A percentile compares a stretch with the other conserved stretches of the same genome.
phyloP scores from a whole-genome alignment of 495 filamentous ascomycete genomes.

The Chaetomidium leptoderma region DNA sequence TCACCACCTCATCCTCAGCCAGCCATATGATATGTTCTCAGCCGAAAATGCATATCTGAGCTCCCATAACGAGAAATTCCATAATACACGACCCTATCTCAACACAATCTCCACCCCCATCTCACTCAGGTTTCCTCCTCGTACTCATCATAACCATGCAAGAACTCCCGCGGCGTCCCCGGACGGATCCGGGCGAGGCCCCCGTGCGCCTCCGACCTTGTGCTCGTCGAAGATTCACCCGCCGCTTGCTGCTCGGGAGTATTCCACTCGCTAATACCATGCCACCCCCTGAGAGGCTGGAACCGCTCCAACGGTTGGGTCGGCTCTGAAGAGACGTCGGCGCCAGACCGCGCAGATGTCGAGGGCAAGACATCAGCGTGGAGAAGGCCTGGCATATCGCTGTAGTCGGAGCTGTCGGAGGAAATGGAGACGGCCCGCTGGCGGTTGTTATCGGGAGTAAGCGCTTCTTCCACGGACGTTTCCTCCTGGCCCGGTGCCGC shows the following conservation, averaged over 20 bases:
- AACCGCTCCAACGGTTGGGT: conserved; percentile 6
- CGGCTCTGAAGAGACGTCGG: background rate
- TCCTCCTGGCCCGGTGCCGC: no score
- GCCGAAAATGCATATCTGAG: no score
- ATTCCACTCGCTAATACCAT: background rate
- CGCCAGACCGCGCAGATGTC: background rate
- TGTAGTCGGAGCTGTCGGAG: background rate
- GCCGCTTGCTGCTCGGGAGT: background rate
- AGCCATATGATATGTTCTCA: no score
- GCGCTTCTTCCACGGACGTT: background rate
- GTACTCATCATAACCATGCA: background rate
- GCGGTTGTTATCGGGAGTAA: background rate
- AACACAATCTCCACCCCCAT: background rate
- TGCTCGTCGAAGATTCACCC: background rate
- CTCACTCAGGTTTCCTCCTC: background rate
- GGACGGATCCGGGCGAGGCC: background rate
- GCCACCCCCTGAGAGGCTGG: conserved; percentile 6
- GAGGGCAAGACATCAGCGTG: background rate
- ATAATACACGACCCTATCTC: no score
- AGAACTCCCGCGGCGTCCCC: background rate
- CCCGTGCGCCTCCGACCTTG: background rate
- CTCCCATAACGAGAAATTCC: no score
- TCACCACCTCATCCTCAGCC: no score
- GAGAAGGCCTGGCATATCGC: background rate
- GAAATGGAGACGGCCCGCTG: conserved; percentile 1